A percentile compares a stretch with the other conserved stretches of the same genome.
Evolutionary conservation across 441 rosid genomes (phyloP).

Genomic region (Sinapis alba): DNA sequence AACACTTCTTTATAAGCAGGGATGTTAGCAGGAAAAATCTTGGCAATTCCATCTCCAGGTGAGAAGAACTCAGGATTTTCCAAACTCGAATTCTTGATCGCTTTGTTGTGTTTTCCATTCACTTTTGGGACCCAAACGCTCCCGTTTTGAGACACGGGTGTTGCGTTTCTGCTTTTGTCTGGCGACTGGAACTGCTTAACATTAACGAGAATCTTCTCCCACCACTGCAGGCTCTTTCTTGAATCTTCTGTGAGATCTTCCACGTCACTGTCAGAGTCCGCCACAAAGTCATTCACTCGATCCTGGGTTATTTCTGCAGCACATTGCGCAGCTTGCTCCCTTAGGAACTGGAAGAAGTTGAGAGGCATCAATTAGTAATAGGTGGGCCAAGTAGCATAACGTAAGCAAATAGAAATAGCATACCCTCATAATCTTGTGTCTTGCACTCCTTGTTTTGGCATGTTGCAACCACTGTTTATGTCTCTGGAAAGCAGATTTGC

Average conservation of each 20-base stretch:
- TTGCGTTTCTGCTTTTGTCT: slow-evolving; percentile 43
- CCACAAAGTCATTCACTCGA: slow-evolving; percentile 65
- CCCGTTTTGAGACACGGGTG: slow-evolving; percentile 47
- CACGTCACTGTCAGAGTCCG: slow-evolving; percentile 72
- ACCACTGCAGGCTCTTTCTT: slow-evolving; percentile 53
- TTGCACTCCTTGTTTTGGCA: slow-evolving; percentile 96
- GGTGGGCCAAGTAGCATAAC: slow-evolving; percentile 2
- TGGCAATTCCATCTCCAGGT: slow-evolving; percentile 67
- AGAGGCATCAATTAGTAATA: slow-evolving; percentile 17
- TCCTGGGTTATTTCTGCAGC: slow-evolving; percentile 85
- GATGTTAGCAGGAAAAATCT: slow-evolving; percentile 63
- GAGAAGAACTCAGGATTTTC: slow-evolving; percentile 48
- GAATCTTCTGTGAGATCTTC: slow-evolving; percentile 58
- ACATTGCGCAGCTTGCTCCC: slow-evolving; percentile 89
- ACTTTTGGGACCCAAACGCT: slow-evolving; percentile 68
- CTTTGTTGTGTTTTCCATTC: slow-evolving; percentile 86
- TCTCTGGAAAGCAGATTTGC: slow-evolving; percentile 93
- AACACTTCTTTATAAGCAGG: slow-evolving; percentile 77
- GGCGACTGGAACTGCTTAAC: slow-evolving; percentile 54
- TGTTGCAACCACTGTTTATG: slow-evolving; percentile 96
- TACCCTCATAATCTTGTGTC: slow-evolving; percentile 98
- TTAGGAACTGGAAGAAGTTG: slow-evolving; percentile 66
- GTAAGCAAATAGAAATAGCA: neutral
- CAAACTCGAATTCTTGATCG: slow-evolving; percentile 50
- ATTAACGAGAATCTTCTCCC: slow-evolving; percentile 67